A percentile compares a stretch with the other conserved stretches of the same genome.
Evolutionary conservation across 371 early-diverging fungal genomes (phyloP).

Genomic region (Lichtheimia hyalospora): DNA sequence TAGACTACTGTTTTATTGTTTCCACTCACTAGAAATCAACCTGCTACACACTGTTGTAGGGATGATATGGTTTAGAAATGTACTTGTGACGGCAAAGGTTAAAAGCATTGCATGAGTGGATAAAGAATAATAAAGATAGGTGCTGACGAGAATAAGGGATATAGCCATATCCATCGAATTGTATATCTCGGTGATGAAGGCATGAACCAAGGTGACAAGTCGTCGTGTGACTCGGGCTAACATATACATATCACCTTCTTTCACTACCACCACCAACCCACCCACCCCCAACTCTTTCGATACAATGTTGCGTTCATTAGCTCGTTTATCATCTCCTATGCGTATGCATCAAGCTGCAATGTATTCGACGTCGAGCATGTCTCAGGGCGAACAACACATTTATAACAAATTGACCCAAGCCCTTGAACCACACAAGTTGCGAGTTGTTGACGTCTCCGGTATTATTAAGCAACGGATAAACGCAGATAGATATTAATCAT

Average conservation of each 20-base stretch:
- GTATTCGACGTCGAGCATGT: constrained; percentile 10
- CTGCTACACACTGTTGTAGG: too few relatives aligned
- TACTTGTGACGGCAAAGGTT: too few relatives aligned
- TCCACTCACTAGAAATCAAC: too few relatives aligned
- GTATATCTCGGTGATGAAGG: too few relatives aligned
- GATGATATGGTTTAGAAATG: too few relatives aligned
- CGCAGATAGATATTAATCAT: not conserved
- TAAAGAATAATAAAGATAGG: too few relatives aligned
- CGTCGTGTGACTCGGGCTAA: not conserved
- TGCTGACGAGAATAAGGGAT: too few relatives aligned
- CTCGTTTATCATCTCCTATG: not conserved
- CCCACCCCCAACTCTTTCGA: not conserved
- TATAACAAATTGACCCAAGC: constrained; percentile 69
- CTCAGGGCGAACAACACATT: constrained; percentile 73
- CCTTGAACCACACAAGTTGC: constrained; percentile 68
- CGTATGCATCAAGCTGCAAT: not conserved
- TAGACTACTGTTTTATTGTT: too few relatives aligned
- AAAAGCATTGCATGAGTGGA: too few relatives aligned
- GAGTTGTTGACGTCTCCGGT: constrained; percentile 88
- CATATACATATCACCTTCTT: not conserved
- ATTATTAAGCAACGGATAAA: constrained; percentile 17
- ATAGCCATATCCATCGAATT: too few relatives aligned
- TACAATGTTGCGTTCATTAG: constrained; percentile 7
- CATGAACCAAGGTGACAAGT: too few relatives aligned
- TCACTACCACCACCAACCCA: not conserved